Percentiles rank a stretch among this genome's conserved stretches.
phyloP scores from a whole-genome alignment of 805 yeast genomes.

The Saturnispora mendoncae region DNA sequence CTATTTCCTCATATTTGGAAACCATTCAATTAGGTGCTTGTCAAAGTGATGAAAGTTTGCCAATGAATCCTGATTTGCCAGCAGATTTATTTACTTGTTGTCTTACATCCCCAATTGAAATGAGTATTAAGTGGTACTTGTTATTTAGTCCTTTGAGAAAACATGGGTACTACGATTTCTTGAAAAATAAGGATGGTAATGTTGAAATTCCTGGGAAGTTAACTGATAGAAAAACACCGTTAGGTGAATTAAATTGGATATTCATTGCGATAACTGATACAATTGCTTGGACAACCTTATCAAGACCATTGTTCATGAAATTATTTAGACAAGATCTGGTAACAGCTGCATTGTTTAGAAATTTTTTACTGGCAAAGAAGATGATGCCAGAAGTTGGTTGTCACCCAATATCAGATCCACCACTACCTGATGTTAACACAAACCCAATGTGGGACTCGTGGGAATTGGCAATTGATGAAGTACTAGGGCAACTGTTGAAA shows the following conservation, averaged over 20 bases:
- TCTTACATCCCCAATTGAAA: constrained; percentile 90
- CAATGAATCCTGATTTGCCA: constrained; percentile 90
- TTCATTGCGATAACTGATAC: constrained; percentile 97
- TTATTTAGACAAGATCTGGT: constrained; percentile 90
- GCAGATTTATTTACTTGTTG: constrained; percentile 96
- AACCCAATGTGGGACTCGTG: constrained; percentile 98
- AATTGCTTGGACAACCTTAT: constrained; percentile 91
- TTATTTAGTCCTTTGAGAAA: constrained; percentile 63
- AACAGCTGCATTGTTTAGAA: constrained; percentile 93
- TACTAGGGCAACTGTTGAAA: constrained; percentile 60
- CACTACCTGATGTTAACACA: constrained; percentile 71
- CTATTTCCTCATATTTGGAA: constrained; percentile 64
- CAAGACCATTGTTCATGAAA: constrained; percentile 80
- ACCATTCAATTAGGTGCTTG: constrained; percentile 95
- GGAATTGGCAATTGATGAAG: constrained; percentile 96
- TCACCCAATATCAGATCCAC: constrained; percentile 91
- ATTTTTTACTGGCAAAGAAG: constrained; percentile 83
- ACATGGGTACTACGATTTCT: constrained; percentile 41
- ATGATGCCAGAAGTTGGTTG: constrained; percentile 91
- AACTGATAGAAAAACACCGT: constrained; percentile 88
- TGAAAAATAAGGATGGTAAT: constrained; percentile 41
- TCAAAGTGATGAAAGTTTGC: constrained; percentile 71
- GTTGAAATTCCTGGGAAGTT: constrained; percentile 81
- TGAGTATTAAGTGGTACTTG: constrained; percentile 84
- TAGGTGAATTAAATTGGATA: constrained; percentile 95